Conservation (phyloP, 768 basidiomycete species). For the Boletales sp. region DNA sequence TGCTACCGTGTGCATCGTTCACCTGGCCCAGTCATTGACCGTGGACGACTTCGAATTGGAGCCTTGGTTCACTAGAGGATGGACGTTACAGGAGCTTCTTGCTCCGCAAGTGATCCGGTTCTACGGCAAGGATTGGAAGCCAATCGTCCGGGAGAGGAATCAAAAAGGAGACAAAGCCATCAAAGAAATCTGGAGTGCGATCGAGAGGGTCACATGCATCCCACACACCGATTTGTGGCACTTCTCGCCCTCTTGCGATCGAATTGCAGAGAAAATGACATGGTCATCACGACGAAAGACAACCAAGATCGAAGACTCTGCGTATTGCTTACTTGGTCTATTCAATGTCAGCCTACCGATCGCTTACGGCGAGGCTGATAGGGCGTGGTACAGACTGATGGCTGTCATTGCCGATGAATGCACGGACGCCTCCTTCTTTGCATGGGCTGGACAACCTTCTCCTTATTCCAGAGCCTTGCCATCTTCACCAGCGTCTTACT, state of each 20-base stretch:
- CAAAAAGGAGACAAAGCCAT: conserved; percentile 8
- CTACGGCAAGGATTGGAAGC: conserved; percentile 17
- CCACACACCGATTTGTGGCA: conserved; percentile 5
- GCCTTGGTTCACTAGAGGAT: conserved; percentile 23
- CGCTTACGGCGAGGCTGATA: conserved; percentile 21
- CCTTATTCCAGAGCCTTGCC: conserved; percentile 10
- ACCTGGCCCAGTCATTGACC: conserved; percentile 13
- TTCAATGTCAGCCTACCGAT: conserved; percentile 22
- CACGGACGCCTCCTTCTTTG: conserved; percentile 10
- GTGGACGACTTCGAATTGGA: conserved; percentile 10
- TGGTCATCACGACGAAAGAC: conserved; percentile 26
- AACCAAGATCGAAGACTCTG: conserved; percentile 20
- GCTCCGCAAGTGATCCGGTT: conserved; percentile 16
- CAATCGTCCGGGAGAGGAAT: conserved; percentile 3
- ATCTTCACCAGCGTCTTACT: conserved; percentile 8
- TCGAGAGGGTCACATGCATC: conserved; percentile 13
- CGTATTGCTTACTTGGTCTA: conserved; percentile 23
- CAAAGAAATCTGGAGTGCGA: conserved; percentile 6
- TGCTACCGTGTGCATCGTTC: conserved; percentile 21
- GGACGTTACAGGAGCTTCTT: conserved; percentile 18
- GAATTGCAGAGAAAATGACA: conserved; percentile 16
- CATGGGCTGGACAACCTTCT: conserved; percentile 10
- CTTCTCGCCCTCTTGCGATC: conserved; percentile 10
- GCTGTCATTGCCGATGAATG: conserved; percentile 5
- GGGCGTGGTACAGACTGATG: conserved; percentile 22